phyloP scores from a whole-genome alignment of 805 yeast species.

The Wickerhamomyces xylosicus region DNA sequence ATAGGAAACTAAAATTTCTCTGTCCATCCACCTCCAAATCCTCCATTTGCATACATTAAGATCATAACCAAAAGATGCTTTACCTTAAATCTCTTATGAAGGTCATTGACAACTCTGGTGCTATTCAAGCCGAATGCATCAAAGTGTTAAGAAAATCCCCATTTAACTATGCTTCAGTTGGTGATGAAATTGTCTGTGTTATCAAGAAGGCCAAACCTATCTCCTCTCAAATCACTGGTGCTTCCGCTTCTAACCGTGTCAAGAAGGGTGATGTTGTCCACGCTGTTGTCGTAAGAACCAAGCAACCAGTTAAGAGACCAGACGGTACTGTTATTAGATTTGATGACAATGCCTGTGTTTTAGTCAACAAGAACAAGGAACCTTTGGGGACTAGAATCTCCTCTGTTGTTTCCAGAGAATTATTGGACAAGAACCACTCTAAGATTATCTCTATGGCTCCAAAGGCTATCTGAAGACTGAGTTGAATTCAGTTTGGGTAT shows the following conservation, averaged over 20 bases:
- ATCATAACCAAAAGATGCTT: slow-evolving; percentile 42
- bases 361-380: slow-evolving; percentile 85
- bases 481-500: too few relatives aligned
- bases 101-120: slow-evolving; percentile 94
- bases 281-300: slow-evolving; percentile 91
- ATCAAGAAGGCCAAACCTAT: slow-evolving; percentile 84
- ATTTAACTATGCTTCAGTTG: slow-evolving; percentile 69
- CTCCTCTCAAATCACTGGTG: slow-evolving; percentile 61
- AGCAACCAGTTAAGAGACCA: slow-evolving; percentile 59
- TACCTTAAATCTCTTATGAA: slow-evolving; percentile 80
- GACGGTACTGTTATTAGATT: slow-evolving; percentile 84
- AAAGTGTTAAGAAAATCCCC: slow-evolving; percentile 89
- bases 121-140: slow-evolving; percentile 89
- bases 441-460: slow-evolving; percentile 91
- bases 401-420: slow-evolving; percentile 84
- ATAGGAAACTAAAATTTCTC: too few relatives aligned
- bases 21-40: too few relatives aligned
- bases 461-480: slow-evolving; percentile 47
- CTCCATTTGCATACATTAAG: too few relatives aligned
- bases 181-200: slow-evolving; percentile 91
- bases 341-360: slow-evolving; percentile 95
- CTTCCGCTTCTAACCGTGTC: slow-evolving; percentile 66
- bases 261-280: slow-evolving; percentile 93
- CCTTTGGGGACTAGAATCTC: slow-evolving; percentile 92
- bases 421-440: slow-evolving; percentile 71